Base-by-base conservation (phyloP, 2,329 filamentous ascomycete genomes). In the Curvularia lunata region DNA sequence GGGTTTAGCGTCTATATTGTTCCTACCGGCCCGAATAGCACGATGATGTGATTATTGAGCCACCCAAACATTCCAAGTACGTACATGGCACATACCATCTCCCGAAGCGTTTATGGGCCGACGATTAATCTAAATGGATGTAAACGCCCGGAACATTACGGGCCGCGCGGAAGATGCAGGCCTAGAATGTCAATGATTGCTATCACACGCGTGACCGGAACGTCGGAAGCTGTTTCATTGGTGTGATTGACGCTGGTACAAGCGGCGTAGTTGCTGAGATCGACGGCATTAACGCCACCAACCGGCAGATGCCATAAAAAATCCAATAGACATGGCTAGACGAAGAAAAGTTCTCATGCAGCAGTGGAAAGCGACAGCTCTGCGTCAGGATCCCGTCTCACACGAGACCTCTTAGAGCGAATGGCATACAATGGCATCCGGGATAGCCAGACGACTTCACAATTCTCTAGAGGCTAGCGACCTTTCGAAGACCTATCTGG, bases 391-490 rank as follows among this genome's bases (percentile, higher is more conserved):
- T 34, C 18, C 28, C 30, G 45, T 48, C n/a, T 48, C 10, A 9
- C 45, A 16, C 10, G 3, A 34, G 19, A 25, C 45, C 42, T 48
- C 28, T 16, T 23, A 5, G 25, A 9, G 13, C n/a, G 19, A 5
- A 48, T 23, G 12, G 30, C n/a, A 47, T 47, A 23, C 7, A 13
- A 19, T 1, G n/a, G 37, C 27, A 49, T 54, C 52, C 19, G n/a
- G 27, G 7, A 54, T 27, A 43, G 45, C 45, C 21, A n/a, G 21
- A 21, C 38, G n/a, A 43, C 52, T 19, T 19, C 37, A 54, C 10
- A 54, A 6, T 18, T 54, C 23, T 32, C 27, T 10, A 41, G 3
- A 10, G 1, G 32, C 27, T 54, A 37, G 45, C 21, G 19, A 27
- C 37, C 23, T 12, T 34, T 19, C 9, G 19, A 54, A 54, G 13